Base-by-base conservation (phyloP, 257 asterid species). In the Capsicum chinense region DNA sequence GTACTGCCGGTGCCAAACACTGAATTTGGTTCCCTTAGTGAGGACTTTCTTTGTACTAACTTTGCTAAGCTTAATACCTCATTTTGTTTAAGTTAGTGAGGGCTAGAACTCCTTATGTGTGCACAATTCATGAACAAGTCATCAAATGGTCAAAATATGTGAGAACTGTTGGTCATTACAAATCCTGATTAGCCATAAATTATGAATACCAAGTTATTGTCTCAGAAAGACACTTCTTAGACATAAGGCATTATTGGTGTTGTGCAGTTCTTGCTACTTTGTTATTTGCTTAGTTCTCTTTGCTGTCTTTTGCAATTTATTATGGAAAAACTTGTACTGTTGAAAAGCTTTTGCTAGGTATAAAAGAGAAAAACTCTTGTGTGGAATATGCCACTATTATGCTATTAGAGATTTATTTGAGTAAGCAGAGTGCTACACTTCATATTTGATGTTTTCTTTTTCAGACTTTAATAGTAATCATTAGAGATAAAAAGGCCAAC, bases 361-460 rank as follows among this genome's bases (percentile, higher is more conserved):
- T 26, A 50, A 54, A 78, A 33, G 64, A 54, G 63, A 54, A 50
- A 54, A 0, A 26, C 59, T 26, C 33, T 78, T 54, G 26, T 16
- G 42, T 54, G 50, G 26, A 26, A 26, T 26, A 5, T 26, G 47
- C 33, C 7, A 54, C 64, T 78, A 21, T 74, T 50, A 6, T 14
- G 62, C 21, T 21, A 11, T 21, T 12, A 50, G 81, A 21, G 81
- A 33, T 50, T 26, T 50, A 35, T 7, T 48, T 74, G 81, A 74
- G 21, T 74, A 74, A 74, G 42, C 62, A 21, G 7, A 74, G 47
- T 48, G 62, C 81, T 74, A 74, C 62, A 7, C 81, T 50, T 74
- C 21, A 21, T 78, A 26, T 54, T 52, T 26, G 5, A 14, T 33
- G 42, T 54, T 78, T 54, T 9, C 54, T 21, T 52, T 78, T 26